Base-by-base conservation (phyloP, 345 rosid genomes). In the Citrus maxima region DNA sequence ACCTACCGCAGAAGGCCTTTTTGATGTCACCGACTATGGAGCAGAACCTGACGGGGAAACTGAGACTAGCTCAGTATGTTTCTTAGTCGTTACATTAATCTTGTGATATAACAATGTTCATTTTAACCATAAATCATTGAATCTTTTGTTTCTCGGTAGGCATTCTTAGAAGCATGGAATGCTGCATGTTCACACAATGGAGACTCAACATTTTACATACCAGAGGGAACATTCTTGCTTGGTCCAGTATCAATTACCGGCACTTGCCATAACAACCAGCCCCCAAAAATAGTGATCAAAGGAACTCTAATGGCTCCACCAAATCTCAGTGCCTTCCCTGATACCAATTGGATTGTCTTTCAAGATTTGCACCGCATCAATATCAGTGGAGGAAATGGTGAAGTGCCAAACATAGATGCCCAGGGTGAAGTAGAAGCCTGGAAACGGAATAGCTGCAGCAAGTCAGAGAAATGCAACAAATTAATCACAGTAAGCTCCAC, bases 341-440 rank as follows among this genome's bases (percentile, higher is more conserved):
- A 68, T 37, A 6, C 58, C 2, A 4, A 66, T 25, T 89, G 93
- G 90, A 85, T 89, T 1, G 75, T 77, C 49, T 89, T 86, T 62
- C 72, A 49, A 25, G 25, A 84, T 21, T 63, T 88, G 74, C 51
- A 32, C 0, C 80, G 87, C 32, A 22, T 86, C 63, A 77, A 13
- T 40, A 49, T 89, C 32, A 81, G 74, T 0, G 89, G 89, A 25
- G 76, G 60, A 60, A 13, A 34, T 7, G 58, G 58, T 18, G 60
- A 67, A 30, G 30, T 14, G 9, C 62, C 80, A 5, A 79, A 38
- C 22, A 24, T 88, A 16, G 90, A 90, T 72, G 91, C 81, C 13
- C 86, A 85, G 65, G 90, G 90, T 65, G 84, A 65, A 51, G 77
- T 66, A 10, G 86, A 84, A 63, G 86, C 91, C 59, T 88, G 90